These are phyloP conservation scores for Nannochloropsis gaditana DNA, from an alignment of 108 stramenopile species.

Conservation along the genomic window DNA sequence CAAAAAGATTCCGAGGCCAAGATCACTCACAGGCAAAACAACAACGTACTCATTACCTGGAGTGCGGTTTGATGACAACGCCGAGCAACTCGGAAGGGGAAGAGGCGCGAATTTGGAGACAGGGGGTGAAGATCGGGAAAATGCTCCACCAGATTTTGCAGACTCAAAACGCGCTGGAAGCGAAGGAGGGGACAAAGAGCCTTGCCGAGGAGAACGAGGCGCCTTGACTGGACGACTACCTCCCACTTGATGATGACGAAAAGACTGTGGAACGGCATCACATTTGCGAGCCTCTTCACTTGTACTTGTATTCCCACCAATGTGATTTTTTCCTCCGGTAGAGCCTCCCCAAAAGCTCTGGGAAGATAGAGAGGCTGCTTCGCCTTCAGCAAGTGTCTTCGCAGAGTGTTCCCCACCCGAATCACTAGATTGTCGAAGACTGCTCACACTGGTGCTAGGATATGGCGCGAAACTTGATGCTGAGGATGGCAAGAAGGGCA, in stretches of 20 bases:
- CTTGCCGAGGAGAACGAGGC: background rate
- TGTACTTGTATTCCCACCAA: no score
- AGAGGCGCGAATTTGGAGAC: background rate
- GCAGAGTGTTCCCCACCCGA: no score
- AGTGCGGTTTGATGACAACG: background rate
- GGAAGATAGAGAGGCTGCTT: no score
- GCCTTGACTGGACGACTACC: background rate
- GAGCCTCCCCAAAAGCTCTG: no score
- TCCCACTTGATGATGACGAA: background rate
- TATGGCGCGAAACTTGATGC: no score
- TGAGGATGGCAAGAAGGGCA: no score
- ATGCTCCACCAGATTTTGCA: background rate
- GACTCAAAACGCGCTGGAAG: background rate
- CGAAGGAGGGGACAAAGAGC: background rate
- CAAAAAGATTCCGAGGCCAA: background rate
- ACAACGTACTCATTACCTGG: slow-evolving; percentile 16
- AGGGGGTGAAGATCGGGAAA: background rate
- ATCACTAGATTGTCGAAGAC: no score
- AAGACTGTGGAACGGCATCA: background rate
- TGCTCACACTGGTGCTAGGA: no score
- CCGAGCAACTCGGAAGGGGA: background rate
- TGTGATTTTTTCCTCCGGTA: no score
- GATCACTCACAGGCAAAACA: background rate
- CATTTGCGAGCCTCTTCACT: no score
- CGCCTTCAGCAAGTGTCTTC: no score